Conservation (phyloP, 1,139 yeast genomes). For the Yamadazyma dendronema region DNA sequence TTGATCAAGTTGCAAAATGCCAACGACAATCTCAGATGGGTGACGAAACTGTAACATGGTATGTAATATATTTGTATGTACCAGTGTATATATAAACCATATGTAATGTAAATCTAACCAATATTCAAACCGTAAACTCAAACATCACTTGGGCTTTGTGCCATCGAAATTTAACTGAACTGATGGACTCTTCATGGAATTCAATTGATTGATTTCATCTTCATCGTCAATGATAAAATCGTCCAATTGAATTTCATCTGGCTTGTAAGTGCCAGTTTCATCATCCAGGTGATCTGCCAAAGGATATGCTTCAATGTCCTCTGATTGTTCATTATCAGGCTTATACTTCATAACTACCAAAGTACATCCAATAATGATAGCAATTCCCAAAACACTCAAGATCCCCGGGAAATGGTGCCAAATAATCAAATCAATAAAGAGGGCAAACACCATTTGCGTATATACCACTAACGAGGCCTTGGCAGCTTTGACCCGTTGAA, state of each 20-base stretch:
- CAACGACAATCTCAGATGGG: slow-evolving; percentile 30
- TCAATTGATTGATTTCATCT: slow-evolving; percentile 9
- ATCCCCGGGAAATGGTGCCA: slow-evolving; percentile 75
- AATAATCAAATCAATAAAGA: slow-evolving; percentile 69
- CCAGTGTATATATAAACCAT: background rate
- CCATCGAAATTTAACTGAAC: slow-evolving; percentile 1
- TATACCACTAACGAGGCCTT: slow-evolving; percentile 75
- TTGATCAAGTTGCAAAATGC: slow-evolving; percentile 27
- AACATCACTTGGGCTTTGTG: background rate
- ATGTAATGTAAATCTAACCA: background rate
- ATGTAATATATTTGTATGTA: background rate
- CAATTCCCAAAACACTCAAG: slow-evolving; percentile 67
- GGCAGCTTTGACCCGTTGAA: slow-evolving; percentile 79
- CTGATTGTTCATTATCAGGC: slow-evolving; percentile 20
- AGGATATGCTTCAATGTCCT: slow-evolving; percentile 11
- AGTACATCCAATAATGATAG: slow-evolving; percentile 67
- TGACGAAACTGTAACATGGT: slow-evolving; percentile 9
- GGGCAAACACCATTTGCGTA: slow-evolving; percentile 74
- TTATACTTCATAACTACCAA: slow-evolving; percentile 53
- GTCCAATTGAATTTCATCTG: slow-evolving; percentile 22
- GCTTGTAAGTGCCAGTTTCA: slow-evolving; percentile 13
- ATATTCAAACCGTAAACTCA: background rate
- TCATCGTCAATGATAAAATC: slow-evolving; percentile 29
- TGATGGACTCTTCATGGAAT: slow-evolving; percentile 1
- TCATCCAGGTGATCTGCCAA: slow-evolving; percentile 15